A percentile compares a stretch with the other conserved stretches of the same genome.
These are phyloP conservation scores for Leccinum boreale DNA, from an alignment of 768 basidiomycete genomes.

Conservation along the genomic window DNA sequence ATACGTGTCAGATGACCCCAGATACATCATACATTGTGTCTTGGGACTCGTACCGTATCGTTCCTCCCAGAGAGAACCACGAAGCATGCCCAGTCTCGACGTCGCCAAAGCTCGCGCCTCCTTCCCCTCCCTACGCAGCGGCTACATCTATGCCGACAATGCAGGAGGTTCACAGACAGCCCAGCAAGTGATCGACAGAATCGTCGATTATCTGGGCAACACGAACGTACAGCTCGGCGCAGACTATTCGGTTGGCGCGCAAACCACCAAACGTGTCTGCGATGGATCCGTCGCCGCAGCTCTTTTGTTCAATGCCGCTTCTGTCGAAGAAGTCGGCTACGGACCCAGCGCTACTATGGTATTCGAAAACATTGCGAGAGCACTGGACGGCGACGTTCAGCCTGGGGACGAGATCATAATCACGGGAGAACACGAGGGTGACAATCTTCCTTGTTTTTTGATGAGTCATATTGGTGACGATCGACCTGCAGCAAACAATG, in stretches of 20 bases:
- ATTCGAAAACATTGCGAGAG: slow-evolving; percentile 64
- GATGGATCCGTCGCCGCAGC: slow-evolving; percentile 51
- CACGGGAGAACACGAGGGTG: slow-evolving; percentile 80
- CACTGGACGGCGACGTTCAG: slow-evolving; percentile 52
- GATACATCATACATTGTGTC: neutral
- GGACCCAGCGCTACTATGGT: slow-evolving; percentile 66
- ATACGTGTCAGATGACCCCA: slow-evolving; percentile 1
- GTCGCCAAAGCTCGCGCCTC: slow-evolving; percentile 50
- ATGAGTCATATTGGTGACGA: neutral
- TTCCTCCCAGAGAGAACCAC: neutral
- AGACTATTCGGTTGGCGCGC: slow-evolving; percentile 56
- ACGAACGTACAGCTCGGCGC: slow-evolving; percentile 76
- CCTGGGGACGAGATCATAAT: slow-evolving; percentile 72
- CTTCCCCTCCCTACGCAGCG: slow-evolving; percentile 59
- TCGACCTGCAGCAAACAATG: slow-evolving; percentile 55
- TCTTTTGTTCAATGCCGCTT: slow-evolving; percentile 62
- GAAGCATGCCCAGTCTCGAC: slow-evolving; percentile 36
- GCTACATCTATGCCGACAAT: slow-evolving; percentile 71
- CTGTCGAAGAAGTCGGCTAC: slow-evolving; percentile 61
- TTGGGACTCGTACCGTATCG: neutral
- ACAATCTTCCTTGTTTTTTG: slow-evolving; percentile 6
- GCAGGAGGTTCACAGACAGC: slow-evolving; percentile 72
- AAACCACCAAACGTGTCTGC: slow-evolving; percentile 48
- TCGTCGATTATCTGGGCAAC: slow-evolving; percentile 66
- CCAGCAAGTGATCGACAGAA: slow-evolving; percentile 50